Percentiles rank a stretch among this genome's conserved stretches.
Evolutionary conservation across 768 basidiomycete genomes (phyloP).

Genomic region (Naganishia onofrii): DNA sequence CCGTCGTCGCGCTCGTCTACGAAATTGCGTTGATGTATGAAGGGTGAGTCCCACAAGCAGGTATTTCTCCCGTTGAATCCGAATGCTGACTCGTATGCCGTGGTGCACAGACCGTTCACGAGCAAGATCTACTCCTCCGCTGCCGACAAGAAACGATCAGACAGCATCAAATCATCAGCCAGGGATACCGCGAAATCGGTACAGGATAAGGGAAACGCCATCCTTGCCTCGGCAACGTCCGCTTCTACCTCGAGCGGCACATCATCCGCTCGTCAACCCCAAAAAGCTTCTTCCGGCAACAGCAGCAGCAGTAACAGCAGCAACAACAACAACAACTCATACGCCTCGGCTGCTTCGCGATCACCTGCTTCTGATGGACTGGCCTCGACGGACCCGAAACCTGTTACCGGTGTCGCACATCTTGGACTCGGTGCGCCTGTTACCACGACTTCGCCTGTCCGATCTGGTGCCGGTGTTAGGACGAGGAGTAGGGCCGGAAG

Average conservation of each 20-base stretch:
- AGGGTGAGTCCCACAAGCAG: constrained; percentile 62
- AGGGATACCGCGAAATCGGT: constrained; percentile 18
- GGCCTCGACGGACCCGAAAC: constrained; percentile 26
- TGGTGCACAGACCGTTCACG: constrained; percentile 54
- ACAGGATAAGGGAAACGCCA: constrained; percentile 27
- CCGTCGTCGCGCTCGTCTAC: constrained; percentile 81
- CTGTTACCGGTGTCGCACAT: not conserved
- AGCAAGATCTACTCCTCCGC: constrained; percentile 55
- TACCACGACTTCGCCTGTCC: constrained; percentile 28
- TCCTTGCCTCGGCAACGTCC: constrained; percentile 32
- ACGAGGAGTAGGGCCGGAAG: constrained; percentile 43
- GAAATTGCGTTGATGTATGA: constrained; percentile 79
- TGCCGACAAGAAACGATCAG: constrained; percentile 34
- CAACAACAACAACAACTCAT: constrained; percentile 25
- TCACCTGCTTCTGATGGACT: constrained; percentile 29
- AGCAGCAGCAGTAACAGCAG: not conserved
- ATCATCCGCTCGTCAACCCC: constrained; percentile 15
- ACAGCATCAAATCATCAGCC: constrained; percentile 11
- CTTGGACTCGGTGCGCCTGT: constrained; percentile 24
- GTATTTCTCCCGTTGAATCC: not conserved
- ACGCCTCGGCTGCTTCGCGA: constrained; percentile 38
- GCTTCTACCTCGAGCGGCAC: constrained; percentile 26
- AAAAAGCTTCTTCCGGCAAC: no score
- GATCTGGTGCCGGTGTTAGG: constrained; percentile 40
- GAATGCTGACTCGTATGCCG: not conserved